These are phyloP conservation scores for Phytophthora vignae DNA, from an alignment of 352 stramenopile genomes.

Conservation along the genomic window DNA sequence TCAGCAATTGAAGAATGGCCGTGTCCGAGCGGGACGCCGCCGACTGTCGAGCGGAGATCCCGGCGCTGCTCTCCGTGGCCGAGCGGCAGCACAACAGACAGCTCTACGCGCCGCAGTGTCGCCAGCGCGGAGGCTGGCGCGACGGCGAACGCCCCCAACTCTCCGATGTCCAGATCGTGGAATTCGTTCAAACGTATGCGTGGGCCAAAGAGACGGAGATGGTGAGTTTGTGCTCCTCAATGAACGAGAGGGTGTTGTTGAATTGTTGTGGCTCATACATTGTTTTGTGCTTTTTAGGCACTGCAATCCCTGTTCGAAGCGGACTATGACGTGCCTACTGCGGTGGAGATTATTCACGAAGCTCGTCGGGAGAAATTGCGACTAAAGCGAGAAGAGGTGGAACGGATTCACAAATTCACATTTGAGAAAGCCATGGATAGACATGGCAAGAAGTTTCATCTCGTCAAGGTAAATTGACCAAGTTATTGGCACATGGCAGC, in stretches of 20 bases:
- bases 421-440: slow-evolving; percentile 57
- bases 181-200: slow-evolving; percentile 61
- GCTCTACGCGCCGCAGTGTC: slow-evolving; percentile 24
- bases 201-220: slow-evolving; percentile 63
- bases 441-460: slow-evolving; percentile 73
- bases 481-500: slow-evolving; percentile 8
- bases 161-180: slow-evolving; percentile 39
- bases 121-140: slow-evolving; percentile 53
- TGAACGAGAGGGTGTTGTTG: slow-evolving; percentile 2
- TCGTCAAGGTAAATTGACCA: slow-evolving; percentile 54
- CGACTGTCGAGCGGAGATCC: slow-evolving; percentile 56
- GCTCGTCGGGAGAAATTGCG: slow-evolving; percentile 47
- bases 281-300: slow-evolving; percentile 36
- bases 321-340: slow-evolving; percentile 51
- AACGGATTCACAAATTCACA: slow-evolving; percentile 41
- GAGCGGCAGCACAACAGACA: slow-evolving; percentile 23
- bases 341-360: slow-evolving; percentile 47
- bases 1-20: slow-evolving; percentile 23
- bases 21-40: slow-evolving; percentile 7
- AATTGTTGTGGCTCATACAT: slow-evolving; percentile 15
- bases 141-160: slow-evolving; percentile 33
- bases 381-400: slow-evolving; percentile 34
- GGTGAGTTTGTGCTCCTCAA: slow-evolving; percentile 40
- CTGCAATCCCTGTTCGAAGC: slow-evolving; percentile 62
- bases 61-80: slow-evolving; percentile 40